phyloP scores from a whole-genome alignment of 805 yeast species.

The Suhomyces faveliae region DNA sequence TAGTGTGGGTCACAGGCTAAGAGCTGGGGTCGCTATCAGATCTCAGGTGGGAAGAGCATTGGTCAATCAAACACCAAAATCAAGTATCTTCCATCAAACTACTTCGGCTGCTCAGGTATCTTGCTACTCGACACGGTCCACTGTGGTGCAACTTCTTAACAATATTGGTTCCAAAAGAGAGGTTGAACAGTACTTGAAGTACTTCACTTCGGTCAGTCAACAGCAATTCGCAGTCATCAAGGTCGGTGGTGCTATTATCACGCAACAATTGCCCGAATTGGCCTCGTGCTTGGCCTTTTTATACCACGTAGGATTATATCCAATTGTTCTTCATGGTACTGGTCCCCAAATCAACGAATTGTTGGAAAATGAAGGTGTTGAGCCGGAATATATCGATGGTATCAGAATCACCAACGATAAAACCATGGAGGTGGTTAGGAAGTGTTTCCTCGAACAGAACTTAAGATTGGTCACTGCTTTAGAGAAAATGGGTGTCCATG shows the following conservation, averaged over 20 bases:
- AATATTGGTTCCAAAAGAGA: constrained; percentile 97
- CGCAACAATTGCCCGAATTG: constrained; percentile 87
- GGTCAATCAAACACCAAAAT: not conserved
- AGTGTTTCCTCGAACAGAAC: constrained; percentile 93
- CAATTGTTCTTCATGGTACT: constrained; percentile 95
- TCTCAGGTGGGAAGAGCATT: constrained; percentile 1
- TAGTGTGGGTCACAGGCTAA: constrained; percentile 1
- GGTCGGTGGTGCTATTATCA: constrained; percentile 98
- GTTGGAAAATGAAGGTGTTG: constrained; percentile 90
- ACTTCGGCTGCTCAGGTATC: constrained; percentile 6
- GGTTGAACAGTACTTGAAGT: constrained; percentile 95
- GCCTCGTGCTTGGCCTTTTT: constrained; percentile 95
- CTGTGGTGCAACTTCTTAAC: constrained; percentile 91
- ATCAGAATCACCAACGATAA: constrained; percentile 92
- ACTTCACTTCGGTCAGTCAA: constrained; percentile 92
- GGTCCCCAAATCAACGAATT: constrained; percentile 98
- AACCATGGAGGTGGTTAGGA: constrained; percentile 95
- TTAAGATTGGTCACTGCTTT: constrained; percentile 91
- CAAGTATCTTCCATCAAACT: not conserved
- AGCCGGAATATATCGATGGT: constrained; percentile 94
- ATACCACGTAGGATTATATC: constrained; percentile 96
- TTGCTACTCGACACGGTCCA: constrained; percentile 72
- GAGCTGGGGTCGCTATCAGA: constrained; percentile 4
- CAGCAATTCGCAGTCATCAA: constrained; percentile 98
- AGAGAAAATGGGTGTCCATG: constrained; percentile 95